Conservation (phyloP, 2,329 filamentous ascomycete species). For the Teratosphaeria zuluensis region DNA sequence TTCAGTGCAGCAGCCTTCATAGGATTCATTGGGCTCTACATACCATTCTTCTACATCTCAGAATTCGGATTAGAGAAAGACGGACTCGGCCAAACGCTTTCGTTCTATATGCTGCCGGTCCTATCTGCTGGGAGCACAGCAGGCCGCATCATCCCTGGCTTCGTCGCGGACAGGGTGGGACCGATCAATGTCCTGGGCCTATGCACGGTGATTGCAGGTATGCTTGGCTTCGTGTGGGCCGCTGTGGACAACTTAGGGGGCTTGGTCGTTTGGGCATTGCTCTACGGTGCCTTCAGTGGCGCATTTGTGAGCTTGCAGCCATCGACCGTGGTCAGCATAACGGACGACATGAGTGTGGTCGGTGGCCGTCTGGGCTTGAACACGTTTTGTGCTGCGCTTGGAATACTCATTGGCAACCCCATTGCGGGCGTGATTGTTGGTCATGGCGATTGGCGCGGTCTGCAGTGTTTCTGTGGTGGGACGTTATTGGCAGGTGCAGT, state of each 20-base stretch:
- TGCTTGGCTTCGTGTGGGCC: conserved; percentile 15
- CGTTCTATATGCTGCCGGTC: conserved; percentile 57
- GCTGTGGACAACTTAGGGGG: conserved; percentile 4
- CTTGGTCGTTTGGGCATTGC: conserved; percentile 12
- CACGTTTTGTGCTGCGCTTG: conserved; percentile 13
- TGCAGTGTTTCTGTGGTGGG: conserved; percentile 16
- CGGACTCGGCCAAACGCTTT: conserved; percentile 43
- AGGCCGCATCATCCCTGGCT: conserved; percentile 48
- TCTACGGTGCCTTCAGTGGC: conserved; percentile 17
- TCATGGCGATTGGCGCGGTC: conserved; percentile 10
- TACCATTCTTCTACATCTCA: conserved; percentile 51
- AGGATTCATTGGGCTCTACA: conserved; percentile 29
- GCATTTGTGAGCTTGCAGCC: conserved; percentile 15
- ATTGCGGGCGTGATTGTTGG: conserved; percentile 12
- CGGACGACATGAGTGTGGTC: conserved; percentile 12
- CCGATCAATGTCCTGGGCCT: conserved; percentile 38
- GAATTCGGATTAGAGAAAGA: conserved; percentile 47
- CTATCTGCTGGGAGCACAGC: conserved; percentile 51
- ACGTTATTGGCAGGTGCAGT: conserved; percentile 10
- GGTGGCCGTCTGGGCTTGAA: conserved; percentile 17
- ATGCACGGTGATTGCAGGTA: conserved; percentile 28
- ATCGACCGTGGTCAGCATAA: conserved; percentile 10
- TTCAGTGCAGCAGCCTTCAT: conserved; percentile 41
- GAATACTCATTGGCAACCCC: conserved; percentile 16
- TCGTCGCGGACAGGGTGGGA: conserved; percentile 41